Conservation (phyloP, 2,329 filamentous ascomycete species). For the Paraconiothyrium sp. region DNA sequence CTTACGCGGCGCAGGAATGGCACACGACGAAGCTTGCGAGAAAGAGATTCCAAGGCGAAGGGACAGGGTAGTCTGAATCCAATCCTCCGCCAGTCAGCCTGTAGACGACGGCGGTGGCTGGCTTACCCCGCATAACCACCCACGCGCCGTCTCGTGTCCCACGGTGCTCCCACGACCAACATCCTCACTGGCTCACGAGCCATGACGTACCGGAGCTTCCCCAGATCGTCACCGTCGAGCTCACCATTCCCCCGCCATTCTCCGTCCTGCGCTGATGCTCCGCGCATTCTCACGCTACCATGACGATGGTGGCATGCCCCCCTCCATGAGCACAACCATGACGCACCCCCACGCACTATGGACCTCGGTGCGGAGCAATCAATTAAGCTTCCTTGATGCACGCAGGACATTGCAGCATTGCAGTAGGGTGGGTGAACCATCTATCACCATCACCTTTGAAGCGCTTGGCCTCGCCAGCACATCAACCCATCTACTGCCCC, state of each 20-base stretch:
- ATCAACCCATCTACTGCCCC: conserved; percentile 29
- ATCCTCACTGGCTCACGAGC: conserved; percentile 15
- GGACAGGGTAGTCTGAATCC: not conserved
- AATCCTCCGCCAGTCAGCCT: not conserved
- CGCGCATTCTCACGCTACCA: not conserved
- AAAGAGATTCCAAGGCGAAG: not conserved
- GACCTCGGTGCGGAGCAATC: conserved; percentile 7
- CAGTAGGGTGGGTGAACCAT: conserved; percentile 17
- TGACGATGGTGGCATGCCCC: not conserved
- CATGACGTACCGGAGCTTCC: conserved; percentile 29
- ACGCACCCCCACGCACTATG: conserved; percentile 4
- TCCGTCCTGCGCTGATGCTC: not conserved
- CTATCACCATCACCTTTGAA: conserved; percentile 9
- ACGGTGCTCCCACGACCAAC: not conserved
- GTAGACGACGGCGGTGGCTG: not conserved
- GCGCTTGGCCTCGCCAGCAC: conserved; percentile 37
- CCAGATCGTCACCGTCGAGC: conserved; percentile 22
- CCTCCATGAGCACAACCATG: not conserved
- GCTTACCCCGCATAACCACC: conserved; percentile 21
- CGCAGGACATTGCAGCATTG: conserved; percentile 12
- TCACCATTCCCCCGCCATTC: not conserved
- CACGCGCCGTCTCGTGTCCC: conserved; percentile 16
- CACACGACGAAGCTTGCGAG: not conserved
- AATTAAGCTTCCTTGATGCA: conserved; percentile 9
- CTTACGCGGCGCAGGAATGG: conserved; percentile 1